Percentiles rank a stretch among this genome's conserved stretches.
phyloP scores from a whole-genome alignment of 2,329 filamentous ascomycete species.

The Pyrenochaeta sp. region DNA sequence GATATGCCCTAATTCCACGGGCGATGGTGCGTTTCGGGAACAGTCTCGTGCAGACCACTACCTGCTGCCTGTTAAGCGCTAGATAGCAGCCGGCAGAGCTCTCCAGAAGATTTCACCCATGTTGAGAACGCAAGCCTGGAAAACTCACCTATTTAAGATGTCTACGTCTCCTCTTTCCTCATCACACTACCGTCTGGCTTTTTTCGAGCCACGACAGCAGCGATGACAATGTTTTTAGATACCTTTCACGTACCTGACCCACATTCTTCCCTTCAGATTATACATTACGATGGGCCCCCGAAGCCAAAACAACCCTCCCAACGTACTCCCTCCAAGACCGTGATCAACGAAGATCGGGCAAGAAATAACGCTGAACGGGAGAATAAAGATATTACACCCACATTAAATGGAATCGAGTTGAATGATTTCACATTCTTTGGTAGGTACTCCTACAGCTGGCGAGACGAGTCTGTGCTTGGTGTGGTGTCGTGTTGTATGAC shows the following conservation, averaged over 20 bases:
- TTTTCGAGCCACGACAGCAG: constrained; percentile 10
- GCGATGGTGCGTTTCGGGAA: constrained; percentile 12
- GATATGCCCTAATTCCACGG: constrained; percentile 5
- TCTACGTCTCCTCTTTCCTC: constrained; percentile 12
- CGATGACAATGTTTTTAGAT: constrained; percentile 12
- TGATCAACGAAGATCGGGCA: constrained; percentile 6
- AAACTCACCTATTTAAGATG: constrained; percentile 19
- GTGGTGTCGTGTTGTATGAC: constrained; percentile 4
- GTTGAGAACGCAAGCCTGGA: constrained; percentile 9
- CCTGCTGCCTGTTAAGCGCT: constrained; percentile 9
- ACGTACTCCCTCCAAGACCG: constrained; percentile 9
- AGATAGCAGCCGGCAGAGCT: constrained; percentile 7
- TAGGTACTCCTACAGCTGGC: constrained; percentile 15
- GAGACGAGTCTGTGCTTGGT: constrained; percentile 1
- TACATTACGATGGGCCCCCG: constrained; percentile 14
- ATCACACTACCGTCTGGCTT: constrained; percentile 4
- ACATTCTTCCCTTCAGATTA: constrained; percentile 10
- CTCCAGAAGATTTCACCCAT: constrained; percentile 10
- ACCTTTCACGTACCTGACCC: constrained; percentile 5
- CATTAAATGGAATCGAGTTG: constrained; percentile 9
- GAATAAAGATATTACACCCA: constrained; percentile 8
- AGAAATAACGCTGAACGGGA: constrained; percentile 9
- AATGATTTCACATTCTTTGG: constrained; percentile 16
- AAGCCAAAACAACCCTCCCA: constrained; percentile 13
- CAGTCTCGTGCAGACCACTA: constrained; percentile 5